phyloP scores from a whole-genome alignment of 2,329 filamentous ascomycete genomes.

The Ceratocystis harringtonii region DNA sequence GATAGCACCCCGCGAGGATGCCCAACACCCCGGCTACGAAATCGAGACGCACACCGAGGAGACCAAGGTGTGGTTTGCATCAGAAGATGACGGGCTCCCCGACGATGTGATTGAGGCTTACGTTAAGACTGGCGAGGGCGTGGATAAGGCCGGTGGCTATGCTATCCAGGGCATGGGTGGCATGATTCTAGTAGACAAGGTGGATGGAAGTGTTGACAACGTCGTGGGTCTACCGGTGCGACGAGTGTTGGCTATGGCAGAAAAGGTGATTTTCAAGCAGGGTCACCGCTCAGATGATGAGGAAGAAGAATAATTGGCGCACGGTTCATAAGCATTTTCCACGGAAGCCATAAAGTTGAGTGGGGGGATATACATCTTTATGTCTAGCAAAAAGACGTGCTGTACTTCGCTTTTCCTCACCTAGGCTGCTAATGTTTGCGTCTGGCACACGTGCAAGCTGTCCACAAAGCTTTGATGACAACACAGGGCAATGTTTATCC shows the following conservation, averaged over 20 bases:
- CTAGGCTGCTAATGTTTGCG: no score
- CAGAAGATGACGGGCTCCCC: slow-evolving; percentile 38
- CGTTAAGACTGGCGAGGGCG: slow-evolving; percentile 75
- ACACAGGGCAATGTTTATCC: background rate
- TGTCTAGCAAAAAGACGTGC: background rate
- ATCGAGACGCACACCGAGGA: slow-evolving; percentile 73
- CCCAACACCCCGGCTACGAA: slow-evolving; percentile 71
- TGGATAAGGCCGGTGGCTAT: slow-evolving; percentile 92
- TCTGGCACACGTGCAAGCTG: background rate
- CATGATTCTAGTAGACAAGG: slow-evolving; percentile 71
- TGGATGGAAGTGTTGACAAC: slow-evolving; percentile 86
- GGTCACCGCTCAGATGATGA: slow-evolving; percentile 41
- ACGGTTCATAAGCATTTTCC: background rate
- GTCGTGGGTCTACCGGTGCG: slow-evolving; percentile 81
- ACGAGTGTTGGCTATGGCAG: slow-evolving; percentile 63
- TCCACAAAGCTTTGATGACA: background rate
- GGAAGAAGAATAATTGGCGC: slow-evolving; percentile 17
- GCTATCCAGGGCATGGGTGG: slow-evolving; percentile 81
- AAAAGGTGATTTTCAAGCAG: slow-evolving; percentile 70
- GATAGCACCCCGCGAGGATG: slow-evolving; percentile 69
- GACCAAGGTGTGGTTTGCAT: slow-evolving; percentile 77
- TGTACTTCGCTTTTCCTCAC: background rate
- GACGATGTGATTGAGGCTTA: slow-evolving; percentile 75
- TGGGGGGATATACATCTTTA: background rate
- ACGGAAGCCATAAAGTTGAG: background rate